Conservation (phyloP, 352 stramenopile species). For the Phytophthora uliginosa region DNA sequence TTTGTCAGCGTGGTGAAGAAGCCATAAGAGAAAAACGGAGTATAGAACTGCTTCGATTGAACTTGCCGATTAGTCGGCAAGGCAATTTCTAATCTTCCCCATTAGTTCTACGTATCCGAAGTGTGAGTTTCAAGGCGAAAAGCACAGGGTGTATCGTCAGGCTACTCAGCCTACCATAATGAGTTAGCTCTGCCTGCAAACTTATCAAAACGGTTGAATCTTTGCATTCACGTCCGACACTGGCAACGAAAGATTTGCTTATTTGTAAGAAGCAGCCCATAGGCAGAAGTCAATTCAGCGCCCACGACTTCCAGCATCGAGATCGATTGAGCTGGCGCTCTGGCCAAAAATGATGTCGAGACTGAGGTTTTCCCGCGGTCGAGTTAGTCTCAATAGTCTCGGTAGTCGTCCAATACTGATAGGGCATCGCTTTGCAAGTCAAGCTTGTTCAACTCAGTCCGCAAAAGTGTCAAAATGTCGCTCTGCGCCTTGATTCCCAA, state of each 20-base stretch:
- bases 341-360: conserved; percentile 12
- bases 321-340: conserved; percentile 19
- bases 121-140: too few relatives aligned
- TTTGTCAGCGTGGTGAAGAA: conserved; percentile 97
- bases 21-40: conserved; percentile 22
- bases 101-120: background rate
- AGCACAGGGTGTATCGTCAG: too few relatives aligned
- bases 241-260: background rate
- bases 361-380: conserved; percentile 12
- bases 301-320: conserved; percentile 13
- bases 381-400: conserved; percentile 11
- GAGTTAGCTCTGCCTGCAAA: too few relatives aligned
- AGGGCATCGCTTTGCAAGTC: conserved; percentile 26
- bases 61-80: background rate
- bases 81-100: background rate
- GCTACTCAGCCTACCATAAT: too few relatives aligned
- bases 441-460: conserved; percentile 41
- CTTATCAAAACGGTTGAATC: background rate
- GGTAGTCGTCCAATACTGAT: conserved; percentile 24
- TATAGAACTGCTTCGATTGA: conserved; percentile 7
- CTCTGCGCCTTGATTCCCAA: conserved; percentile 47
- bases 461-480: conserved; percentile 38
- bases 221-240: background rate
- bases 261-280: background rate
- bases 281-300: conserved; percentile 10